phyloP scores from a whole-genome alignment of 805 yeast genomes.

The Myxozyma lipomycoides region DNA sequence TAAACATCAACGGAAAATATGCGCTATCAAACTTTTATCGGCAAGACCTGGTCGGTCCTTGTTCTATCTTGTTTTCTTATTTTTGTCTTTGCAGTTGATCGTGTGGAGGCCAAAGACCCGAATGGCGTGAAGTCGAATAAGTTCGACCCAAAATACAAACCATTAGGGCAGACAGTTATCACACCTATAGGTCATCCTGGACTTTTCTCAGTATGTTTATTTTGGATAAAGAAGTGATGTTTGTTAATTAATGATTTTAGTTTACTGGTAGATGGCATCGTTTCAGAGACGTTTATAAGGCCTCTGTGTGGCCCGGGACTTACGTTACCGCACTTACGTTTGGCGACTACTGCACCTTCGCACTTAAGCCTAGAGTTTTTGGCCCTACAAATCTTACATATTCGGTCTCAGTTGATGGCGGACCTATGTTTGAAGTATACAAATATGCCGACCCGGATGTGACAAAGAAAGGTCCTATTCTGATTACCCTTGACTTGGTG shows the following conservation, averaged over 20 bases:
- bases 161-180: constrained; percentile 15
- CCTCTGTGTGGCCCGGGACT: constrained; percentile 27
- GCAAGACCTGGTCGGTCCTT: no score
- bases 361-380: constrained; percentile 12
- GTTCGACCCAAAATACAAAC: constrained; percentile 23
- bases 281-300: constrained; percentile 20
- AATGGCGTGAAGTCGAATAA: constrained; percentile 16
- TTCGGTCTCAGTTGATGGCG: constrained; percentile 20
- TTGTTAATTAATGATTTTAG: neutral
- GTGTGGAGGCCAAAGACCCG: constrained; percentile 12
- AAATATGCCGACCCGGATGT: constrained; percentile 4
- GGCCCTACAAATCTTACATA: constrained; percentile 12
- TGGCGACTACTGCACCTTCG: constrained; percentile 25
- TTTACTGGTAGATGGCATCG: constrained; percentile 28
- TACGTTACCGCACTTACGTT: constrained; percentile 19
- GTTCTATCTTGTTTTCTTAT: no score
- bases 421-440: constrained; percentile 16
- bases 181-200: constrained; percentile 25
- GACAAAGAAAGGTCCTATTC: constrained; percentile 12
- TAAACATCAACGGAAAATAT: no score
- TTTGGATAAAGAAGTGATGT: neutral
- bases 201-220: constrained; percentile 16
- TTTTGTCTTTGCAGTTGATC: neutral
- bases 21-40: no score
- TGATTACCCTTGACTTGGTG: constrained; percentile 6